phyloP scores from a whole-genome alignment of 2,329 filamentous ascomycete species.

The Hypoxylon sp. region DNA sequence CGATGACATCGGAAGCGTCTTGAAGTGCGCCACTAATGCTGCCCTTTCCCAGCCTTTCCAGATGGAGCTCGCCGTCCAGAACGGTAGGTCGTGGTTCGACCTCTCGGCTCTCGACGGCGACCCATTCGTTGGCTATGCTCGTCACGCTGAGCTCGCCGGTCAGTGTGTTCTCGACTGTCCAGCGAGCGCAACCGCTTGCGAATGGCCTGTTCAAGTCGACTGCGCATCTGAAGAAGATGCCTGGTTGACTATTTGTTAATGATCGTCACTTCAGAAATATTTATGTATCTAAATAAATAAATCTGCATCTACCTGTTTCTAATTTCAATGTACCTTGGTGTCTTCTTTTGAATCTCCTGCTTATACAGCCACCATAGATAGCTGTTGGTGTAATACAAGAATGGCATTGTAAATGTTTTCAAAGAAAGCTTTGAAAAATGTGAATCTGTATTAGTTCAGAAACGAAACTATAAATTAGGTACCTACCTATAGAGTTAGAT shows the following conservation, averaged over 20 bases:
- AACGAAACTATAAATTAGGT: too few species aligned
- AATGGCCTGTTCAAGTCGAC: conserved; percentile 38
- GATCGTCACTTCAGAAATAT: background rate
- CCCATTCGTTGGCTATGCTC: conserved; percentile 42
- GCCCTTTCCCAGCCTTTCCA: conserved; percentile 41
- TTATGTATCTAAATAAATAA: background rate
- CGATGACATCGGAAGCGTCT: conserved; percentile 45
- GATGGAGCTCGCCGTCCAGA: conserved; percentile 42
- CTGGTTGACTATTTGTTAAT: conserved; percentile 33
- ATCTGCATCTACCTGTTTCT: background rate
- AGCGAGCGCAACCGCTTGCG: conserved; percentile 34
- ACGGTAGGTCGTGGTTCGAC: conserved; percentile 45
- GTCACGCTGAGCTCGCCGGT: conserved; percentile 43
- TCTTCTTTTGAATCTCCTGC: background rate
- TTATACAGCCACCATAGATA: background rate
- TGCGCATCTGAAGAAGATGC: conserved; percentile 31
- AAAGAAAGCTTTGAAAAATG: too few species aligned
- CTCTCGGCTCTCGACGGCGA: conserved; percentile 45
- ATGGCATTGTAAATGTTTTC: too few species aligned
- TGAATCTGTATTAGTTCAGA: too few species aligned
- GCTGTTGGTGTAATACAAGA: background rate
- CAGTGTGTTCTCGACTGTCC: conserved; percentile 44
- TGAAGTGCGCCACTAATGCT: conserved; percentile 40
- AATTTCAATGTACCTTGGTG: background rate
- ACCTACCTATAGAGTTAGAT: too few species aligned